Conservation (phyloP, 2,329 filamentous ascomycete species). For the Pseudogymnoascus sp. region DNA sequence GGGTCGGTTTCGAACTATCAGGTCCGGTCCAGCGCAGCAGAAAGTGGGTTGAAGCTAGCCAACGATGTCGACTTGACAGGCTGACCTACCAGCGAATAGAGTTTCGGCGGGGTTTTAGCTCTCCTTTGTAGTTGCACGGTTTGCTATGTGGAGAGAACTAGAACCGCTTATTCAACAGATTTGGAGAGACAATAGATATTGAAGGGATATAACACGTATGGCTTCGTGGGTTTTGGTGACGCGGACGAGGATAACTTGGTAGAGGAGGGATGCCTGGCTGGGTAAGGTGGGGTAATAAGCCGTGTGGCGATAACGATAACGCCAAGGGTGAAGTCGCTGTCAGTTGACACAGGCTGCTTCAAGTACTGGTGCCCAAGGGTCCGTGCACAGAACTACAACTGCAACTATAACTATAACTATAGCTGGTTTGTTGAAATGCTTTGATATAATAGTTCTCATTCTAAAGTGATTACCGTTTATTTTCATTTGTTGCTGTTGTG, state of each 20-base stretch:
- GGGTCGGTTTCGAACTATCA: conserved; percentile 4
- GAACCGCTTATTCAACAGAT: no score
- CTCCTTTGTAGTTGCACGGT: neutral
- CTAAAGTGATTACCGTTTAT: neutral
- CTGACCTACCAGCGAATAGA: conserved; percentile 4
- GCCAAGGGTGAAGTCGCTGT: conserved; percentile 1
- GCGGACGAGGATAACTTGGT: conserved; percentile 1
- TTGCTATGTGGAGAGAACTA: no score
- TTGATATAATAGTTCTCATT: neutral
- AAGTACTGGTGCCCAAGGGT: conserved; percentile 1
- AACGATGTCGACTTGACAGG: conserved; percentile 3
- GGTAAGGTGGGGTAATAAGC: neutral
- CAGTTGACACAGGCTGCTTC: neutral
- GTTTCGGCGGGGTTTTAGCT: neutral
- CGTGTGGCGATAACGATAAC: conserved; percentile 4
- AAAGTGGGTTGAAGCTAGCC: conserved; percentile 4
- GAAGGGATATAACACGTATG: neutral
- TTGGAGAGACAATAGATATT: neutral
- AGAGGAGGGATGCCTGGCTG: conserved; percentile 4
- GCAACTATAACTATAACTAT: neutral
- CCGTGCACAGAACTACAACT: neutral
- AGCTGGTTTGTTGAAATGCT: neutral
- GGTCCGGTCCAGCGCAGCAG: conserved; percentile 1
- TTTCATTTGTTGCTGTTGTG: neutral
- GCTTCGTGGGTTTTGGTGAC: neutral